A percentile compares a stretch with the other conserved stretches of the same genome.
phyloP scores from a whole-genome alignment of 805 yeast genomes.

The Candida tammaniensis region DNA sequence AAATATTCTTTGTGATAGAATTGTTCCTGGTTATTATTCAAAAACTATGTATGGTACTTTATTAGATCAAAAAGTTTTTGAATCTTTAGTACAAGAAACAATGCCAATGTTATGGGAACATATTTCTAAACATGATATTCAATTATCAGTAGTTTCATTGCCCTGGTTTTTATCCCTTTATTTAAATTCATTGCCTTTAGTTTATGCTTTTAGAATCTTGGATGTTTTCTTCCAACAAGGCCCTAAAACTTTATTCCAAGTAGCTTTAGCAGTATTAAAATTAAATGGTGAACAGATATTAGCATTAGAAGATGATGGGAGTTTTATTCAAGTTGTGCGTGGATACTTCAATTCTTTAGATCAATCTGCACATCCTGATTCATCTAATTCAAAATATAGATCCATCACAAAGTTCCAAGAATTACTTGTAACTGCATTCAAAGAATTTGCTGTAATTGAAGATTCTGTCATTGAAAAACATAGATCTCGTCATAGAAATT shows the following conservation, averaged over 20 bases:
- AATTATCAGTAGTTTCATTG: conserved; percentile 84
- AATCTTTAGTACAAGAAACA: conserved; percentile 80
- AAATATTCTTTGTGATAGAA: conserved; percentile 72
- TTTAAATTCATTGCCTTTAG: conserved; percentile 90
- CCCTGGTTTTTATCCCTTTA: conserved; percentile 96
- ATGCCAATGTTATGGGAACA: conserved; percentile 90
- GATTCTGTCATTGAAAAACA: conserved; percentile 70
- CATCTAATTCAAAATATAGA: conserved; percentile 60
- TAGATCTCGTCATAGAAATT: conserved; percentile 67
- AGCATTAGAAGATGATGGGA: conserved; percentile 85
- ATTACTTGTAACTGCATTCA: conserved; percentile 85
- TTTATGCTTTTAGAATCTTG: conserved; percentile 85
- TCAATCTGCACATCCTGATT: conserved; percentile 72
- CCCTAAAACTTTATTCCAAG: conserved; percentile 83
- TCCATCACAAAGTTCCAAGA: conserved; percentile 84
- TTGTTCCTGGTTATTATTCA: conserved; percentile 94
- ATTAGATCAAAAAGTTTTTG: conserved; percentile 91
- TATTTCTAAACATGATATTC: conserved; percentile 75
- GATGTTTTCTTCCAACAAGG: conserved; percentile 92
- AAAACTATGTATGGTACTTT: conserved; percentile 97
- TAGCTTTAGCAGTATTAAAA: conserved; percentile 85
- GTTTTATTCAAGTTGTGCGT: conserved; percentile 81
- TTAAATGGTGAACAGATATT: conserved; percentile 83
- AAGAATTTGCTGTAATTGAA: conserved; percentile 79
- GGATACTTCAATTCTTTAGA: conserved; percentile 76